phyloP scores from a whole-genome alignment of 2,329 filamentous ascomycete species.

The Cytospora piceae region DNA sequence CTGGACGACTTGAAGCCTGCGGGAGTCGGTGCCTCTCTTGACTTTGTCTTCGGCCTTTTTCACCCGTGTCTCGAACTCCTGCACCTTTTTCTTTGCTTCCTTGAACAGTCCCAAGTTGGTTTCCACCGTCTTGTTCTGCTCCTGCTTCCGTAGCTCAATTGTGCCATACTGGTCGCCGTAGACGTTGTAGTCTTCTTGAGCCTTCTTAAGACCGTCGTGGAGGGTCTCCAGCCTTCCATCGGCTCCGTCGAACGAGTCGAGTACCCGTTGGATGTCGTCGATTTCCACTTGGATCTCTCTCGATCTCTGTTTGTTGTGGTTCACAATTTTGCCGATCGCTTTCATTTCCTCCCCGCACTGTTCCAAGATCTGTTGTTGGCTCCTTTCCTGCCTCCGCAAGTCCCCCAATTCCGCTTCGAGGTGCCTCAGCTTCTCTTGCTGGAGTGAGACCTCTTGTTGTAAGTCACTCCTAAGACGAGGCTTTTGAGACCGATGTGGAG shows the following conservation, averaged over 20 bases:
- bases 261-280: constrained; percentile 55
- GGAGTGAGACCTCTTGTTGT: constrained; percentile 37
- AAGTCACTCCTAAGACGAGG: constrained; percentile 80
- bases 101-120: constrained; percentile 43
- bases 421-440: constrained; percentile 54
- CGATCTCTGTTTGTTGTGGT: constrained; percentile 53
- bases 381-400: constrained; percentile 53
- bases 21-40: constrained; percentile 50
- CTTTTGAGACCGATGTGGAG: constrained; percentile 50
- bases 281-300: constrained; percentile 66
- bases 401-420: constrained; percentile 59
- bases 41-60: constrained; percentile 60
- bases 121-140: constrained; percentile 50
- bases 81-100: constrained; percentile 39
- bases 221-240: constrained; percentile 68
- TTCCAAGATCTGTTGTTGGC: constrained; percentile 52
- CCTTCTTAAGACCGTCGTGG: constrained; percentile 59
- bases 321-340: constrained; percentile 50
- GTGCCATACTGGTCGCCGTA: constrained; percentile 60
- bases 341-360: constrained; percentile 53
- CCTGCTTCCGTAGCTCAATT: constrained; percentile 52
- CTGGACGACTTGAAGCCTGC: constrained; percentile 57
- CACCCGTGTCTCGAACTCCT: constrained; percentile 51
- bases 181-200: constrained; percentile 48
- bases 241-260: constrained; percentile 69